Evolutionary conservation across 2,329 filamentous ascomycete species (phyloP), one percentile per base, ranked within the genome.

Genomic region (Cladosporium oxysporum): DNA sequence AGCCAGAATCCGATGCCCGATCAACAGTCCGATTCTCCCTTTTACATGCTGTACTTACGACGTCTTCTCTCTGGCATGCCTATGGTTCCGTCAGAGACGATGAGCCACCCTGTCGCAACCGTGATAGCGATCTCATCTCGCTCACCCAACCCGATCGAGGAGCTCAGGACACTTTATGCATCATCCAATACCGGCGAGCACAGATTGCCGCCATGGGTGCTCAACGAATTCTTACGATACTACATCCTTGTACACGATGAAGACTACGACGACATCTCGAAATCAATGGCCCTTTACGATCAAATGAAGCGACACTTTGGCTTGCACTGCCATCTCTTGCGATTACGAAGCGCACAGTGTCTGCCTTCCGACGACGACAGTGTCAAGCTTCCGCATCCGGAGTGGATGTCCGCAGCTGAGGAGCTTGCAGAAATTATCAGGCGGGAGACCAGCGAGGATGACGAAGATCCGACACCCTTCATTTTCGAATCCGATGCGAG

Each of bases 251-350:
- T 99, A 21, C 95, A 99, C 74, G 95, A 99, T 72, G 96, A 99
- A 79, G 95, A 99, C 75, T 88, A 88, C 68, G 94, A 97, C 74
- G 93, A 99, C 76, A 96, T 98, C 68, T 87, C 88, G 44, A 91
- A 93, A 78, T 96, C 93, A 14, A 94, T 94, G 78, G 87, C 88
- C 21, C 83, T 98, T 31, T 99, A 97, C 78, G 95, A 99, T 72
- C 92, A 97, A 78, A 99, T 99, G 96, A 99, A 98, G 79, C 88
- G 95, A n/a, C 92, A 97, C 79, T 92, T 99, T 69, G 95, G 95
- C 1, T 82, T 98, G 58, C 93, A 99, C 78, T 99, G 95, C 76
- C 95, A 99, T 79, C 83, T 99, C 12, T 83, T 99, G 37, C 85
- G 96, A 69, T 82, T 99, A 60, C 87, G 94, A 71, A 96, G 92